Evolutionary conservation across 1,284 basidiomycete species (phyloP).

Genomic region (Malassezia nana): DNA sequence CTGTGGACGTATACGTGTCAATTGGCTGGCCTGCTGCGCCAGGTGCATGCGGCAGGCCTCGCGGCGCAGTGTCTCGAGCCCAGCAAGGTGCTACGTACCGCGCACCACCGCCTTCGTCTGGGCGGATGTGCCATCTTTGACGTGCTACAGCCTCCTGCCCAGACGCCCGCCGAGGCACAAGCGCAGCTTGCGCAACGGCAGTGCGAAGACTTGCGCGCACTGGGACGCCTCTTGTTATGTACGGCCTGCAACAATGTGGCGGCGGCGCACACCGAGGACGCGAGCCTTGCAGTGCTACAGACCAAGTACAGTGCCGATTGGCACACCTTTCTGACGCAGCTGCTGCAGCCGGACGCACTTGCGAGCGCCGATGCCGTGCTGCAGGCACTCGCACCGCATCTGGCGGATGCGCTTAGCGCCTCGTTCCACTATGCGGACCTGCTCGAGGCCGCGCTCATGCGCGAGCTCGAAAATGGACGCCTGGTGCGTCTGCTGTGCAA

Average conservation of each 20-base stretch:
- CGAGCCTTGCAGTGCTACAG: conserved; percentile 66
- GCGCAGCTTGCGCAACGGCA: conserved; percentile 40
- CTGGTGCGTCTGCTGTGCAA: conserved; percentile 85
- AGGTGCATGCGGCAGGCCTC: conserved; percentile 69
- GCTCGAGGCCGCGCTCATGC: conserved; percentile 71
- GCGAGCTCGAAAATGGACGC: conserved; percentile 91
- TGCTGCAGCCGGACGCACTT: conserved; percentile 53
- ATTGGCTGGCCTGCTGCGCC: conserved; percentile 74
- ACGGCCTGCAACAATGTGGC: conserved; percentile 62
- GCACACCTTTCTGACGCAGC: conserved; percentile 66
- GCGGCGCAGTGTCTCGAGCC: conserved; percentile 75
- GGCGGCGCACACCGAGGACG: conserved; percentile 59
- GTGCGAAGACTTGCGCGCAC: conserved; percentile 77
- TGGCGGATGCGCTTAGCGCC: conserved; percentile 74
- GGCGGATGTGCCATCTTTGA: conserved; percentile 43
- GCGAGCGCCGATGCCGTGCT: conserved; percentile 49
- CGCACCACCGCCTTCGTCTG: conserved; percentile 23
- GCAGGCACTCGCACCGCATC: conserved; percentile 57
- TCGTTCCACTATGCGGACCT: conserved; percentile 66
- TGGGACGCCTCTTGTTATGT: conserved; percentile 75
- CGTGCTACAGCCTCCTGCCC: conserved; percentile 36
- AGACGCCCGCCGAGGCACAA: conserved; percentile 20
- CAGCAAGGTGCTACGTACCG: conserved; percentile 74
- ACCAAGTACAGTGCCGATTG: conserved; percentile 71
- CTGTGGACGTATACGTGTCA: conserved; percentile 92